These are phyloP conservation scores for Phyllosticta citriasiana DNA, from an alignment of 2,329 filamentous ascomycete genomes.

Conservation along the genomic window DNA sequence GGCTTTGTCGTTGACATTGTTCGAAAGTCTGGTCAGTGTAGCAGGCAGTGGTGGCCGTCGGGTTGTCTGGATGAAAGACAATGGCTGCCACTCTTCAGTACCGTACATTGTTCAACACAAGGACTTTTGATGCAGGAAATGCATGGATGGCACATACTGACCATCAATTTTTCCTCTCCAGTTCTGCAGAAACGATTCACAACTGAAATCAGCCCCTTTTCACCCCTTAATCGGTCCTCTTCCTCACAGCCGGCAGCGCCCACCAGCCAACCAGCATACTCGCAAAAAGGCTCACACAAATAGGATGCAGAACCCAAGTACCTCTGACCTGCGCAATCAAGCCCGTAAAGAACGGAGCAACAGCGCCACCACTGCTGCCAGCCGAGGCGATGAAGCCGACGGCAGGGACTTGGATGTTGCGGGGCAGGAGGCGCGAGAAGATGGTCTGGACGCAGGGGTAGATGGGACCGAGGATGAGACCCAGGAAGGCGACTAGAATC, in stretches of 20 bases:
- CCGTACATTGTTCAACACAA: too few species aligned
- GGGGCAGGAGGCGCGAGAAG: conserved; percentile 51
- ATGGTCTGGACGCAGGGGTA: conserved; percentile 64
- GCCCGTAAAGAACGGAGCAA: conserved; percentile 57
- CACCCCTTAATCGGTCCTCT: conserved; percentile 45
- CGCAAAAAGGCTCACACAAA: conserved; percentile 55
- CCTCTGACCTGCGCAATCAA: conserved; percentile 52
- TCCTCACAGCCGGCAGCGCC: conserved; percentile 44
- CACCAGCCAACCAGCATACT: conserved; percentile 60
- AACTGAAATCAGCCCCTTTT: too few species aligned
- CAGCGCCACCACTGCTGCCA: conserved; percentile 55
- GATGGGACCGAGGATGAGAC: conserved; percentile 65
- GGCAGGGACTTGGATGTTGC: conserved; percentile 53
- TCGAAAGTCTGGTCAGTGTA: too few species aligned
- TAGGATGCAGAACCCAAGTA: conserved; percentile 55
- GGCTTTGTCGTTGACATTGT: too few species aligned
- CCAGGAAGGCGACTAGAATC: conserved; percentile 48
- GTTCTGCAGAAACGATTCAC: too few species aligned
- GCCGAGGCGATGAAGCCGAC: conserved; percentile 61
- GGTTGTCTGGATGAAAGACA: too few species aligned
- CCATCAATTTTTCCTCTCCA: too few species aligned
- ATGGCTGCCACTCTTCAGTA: too few species aligned
- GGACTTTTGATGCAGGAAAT: too few species aligned
- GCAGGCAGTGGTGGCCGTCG: too few species aligned
- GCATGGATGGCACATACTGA: too few species aligned